Evolutionary conservation across 1,139 yeast species (phyloP).

Genomic region (Candida freyschussii): DNA sequence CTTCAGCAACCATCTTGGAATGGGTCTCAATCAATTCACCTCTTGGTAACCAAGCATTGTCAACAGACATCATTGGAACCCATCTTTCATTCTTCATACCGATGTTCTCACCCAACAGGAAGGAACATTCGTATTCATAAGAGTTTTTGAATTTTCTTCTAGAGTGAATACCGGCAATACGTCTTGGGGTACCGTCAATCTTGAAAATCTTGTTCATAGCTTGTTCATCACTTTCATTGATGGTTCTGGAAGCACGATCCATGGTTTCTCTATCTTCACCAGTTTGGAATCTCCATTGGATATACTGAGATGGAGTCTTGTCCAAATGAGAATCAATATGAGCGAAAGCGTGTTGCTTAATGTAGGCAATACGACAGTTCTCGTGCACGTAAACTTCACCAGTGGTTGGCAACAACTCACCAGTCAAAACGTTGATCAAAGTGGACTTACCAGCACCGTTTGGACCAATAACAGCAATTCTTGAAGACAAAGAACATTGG

Average conservation of each 20-base stretch:
- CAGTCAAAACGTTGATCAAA: conserved; percentile 95
- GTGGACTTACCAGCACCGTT: conserved; percentile 99
- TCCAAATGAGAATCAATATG: conserved; percentile 98
- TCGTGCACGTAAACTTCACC: conserved; percentile 99
- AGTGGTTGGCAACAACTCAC: conserved; percentile 95
- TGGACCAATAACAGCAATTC: conserved; percentile 99
- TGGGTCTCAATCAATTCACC: conserved; percentile 98
- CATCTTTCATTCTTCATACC: conserved; percentile 99
- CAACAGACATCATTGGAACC: conserved; percentile 99
- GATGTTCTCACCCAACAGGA: conserved; percentile 94
- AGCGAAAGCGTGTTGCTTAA: conserved; percentile 99
- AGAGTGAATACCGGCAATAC: conserved; percentile 90
- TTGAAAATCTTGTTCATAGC: conserved; percentile 99
- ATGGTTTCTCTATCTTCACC: conserved; percentile 99
- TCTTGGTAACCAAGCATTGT: conserved; percentile 99
- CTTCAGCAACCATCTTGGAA: conserved; percentile 99
- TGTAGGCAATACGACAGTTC: conserved; percentile 99
- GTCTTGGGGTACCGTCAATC: conserved; percentile 97
- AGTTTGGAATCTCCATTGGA: conserved; percentile 99
- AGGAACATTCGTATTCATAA: conserved; percentile 98
- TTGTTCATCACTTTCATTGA: conserved; percentile 93
- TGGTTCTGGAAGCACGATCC: conserved; percentile 99
- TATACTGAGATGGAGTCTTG: conserved; percentile 99
- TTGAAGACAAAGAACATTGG: conserved; percentile 98
- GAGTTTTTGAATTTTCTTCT: conserved; percentile 99